Evolutionary conservation across 495 filamentous ascomycete genomes (phyloP), one percentile per base, ranked within the genome.

Genomic region (Pseudotulostoma volvatum): DNA sequence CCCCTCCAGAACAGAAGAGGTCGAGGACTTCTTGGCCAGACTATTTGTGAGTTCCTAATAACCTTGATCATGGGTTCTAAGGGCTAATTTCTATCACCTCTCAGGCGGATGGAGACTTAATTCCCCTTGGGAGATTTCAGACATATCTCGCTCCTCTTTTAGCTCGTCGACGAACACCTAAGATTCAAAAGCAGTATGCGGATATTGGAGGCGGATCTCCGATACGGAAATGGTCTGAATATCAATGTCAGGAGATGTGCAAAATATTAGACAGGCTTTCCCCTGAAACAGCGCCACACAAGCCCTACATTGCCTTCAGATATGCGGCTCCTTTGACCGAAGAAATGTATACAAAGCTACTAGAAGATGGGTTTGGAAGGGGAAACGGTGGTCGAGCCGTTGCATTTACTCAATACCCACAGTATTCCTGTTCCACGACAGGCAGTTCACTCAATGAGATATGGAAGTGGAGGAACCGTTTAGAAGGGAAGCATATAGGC

Each of bases 351-450:
- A 64, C 68, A 18, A 66, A 72, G 43, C 55, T 99, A 41, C 57
- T 95, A 32, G 75, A 70, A 17, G 92, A 99, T 59, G 92, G 92
- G 0, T 87, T 99, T 48, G 84, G 83, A 25, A 71, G 73, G 18
- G 86, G 85, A 1, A 81, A 75, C 42, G 85, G 85, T 9, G 86
- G 86, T 1, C 74, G 92, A 37, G 92, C 92, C 3, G 84, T 99
- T 4, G 92, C 92, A 1, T 99, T 96, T 56, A 93, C 90, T 3
- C 92, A 99, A 55, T 99, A 99, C 48, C 92, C 92, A 15, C 92
- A 99, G 54, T 99, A 99, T 55, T 90, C 82, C n/a, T 99, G 92
- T 60, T 93, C 84, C 17, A 99, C 92, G 4, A 99, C 92, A 1
- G 92, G 92, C 25, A 93, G 84, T 59, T 90, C 82, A 34, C 56